phyloP scores from a whole-genome alignment of 495 filamentous ascomycete genomes.

The Neurospora tetraspora region DNA sequence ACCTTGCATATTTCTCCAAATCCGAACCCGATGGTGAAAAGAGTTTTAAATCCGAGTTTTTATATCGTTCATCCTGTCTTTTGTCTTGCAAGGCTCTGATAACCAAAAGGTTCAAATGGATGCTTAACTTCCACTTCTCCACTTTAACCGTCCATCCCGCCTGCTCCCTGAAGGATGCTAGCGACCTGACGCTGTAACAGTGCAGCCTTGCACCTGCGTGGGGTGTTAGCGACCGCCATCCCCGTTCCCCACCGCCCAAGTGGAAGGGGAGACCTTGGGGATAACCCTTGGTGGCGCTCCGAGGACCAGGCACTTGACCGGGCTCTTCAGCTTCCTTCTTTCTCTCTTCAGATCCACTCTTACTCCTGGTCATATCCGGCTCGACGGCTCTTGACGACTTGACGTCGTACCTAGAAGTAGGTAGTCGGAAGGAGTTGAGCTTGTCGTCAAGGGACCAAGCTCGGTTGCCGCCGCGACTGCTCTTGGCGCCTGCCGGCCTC shows the following conservation, averaged over 20 bases:
- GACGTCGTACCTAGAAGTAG: background rate
- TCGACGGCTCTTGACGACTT: background rate
- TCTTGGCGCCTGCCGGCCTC: background rate
- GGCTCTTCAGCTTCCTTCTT: background rate
- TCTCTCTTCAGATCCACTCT: background rate
- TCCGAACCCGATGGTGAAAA: background rate
- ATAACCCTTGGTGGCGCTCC: background rate
- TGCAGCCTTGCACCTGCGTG: background rate
- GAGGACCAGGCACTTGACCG: background rate
- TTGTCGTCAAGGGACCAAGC: background rate
- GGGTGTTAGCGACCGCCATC: background rate
- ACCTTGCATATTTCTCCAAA: no score
- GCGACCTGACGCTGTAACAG: background rate
- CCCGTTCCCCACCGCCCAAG: background rate
- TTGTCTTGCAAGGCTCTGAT: background rate
- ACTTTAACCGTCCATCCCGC: background rate
- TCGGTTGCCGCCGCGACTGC: background rate
- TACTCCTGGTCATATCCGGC: background rate
- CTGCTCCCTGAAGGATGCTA: background rate
- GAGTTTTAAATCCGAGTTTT: background rate
- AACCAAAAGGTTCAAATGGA: background rate
- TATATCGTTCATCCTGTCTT: background rate
- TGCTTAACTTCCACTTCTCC: background rate
- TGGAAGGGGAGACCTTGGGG: background rate
- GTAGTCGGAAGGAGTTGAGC: background rate